These are phyloP conservation scores for Daldinia grandis DNA, from an alignment of 495 filamentous ascomycete genomes.

Conservation along the genomic window DNA sequence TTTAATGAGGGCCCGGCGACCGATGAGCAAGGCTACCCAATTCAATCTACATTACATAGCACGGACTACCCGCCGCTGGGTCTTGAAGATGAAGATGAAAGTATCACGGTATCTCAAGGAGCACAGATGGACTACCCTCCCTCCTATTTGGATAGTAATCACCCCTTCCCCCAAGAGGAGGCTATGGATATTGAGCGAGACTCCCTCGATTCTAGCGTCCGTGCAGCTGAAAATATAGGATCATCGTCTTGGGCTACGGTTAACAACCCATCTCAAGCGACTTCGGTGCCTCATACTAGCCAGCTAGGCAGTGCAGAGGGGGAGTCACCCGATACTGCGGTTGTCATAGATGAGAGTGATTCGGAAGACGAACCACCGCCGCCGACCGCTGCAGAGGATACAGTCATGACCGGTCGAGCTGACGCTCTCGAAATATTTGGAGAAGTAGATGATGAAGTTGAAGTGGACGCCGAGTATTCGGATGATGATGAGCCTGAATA, in stretches of 20 bases:
- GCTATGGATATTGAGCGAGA: constrained; percentile 17
- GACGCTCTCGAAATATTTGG: constrained; percentile 41
- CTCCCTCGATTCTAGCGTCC: background rate
- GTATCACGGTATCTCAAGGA: background rate
- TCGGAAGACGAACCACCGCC: constrained; percentile 33
- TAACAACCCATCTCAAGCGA: constrained; percentile 32
- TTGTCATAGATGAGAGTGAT: constrained; percentile 42
- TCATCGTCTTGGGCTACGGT: constrained; percentile 31
- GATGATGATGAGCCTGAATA: constrained; percentile 54
- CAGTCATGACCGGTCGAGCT: constrained; percentile 26
- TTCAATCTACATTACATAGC: constrained; percentile 1
- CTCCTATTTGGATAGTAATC: constrained; percentile 26
- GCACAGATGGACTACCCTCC: constrained; percentile 23
- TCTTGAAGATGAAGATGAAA: constrained; percentile 23
- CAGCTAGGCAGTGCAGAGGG: constrained; percentile 33
- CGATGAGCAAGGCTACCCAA: constrained; percentile 22
- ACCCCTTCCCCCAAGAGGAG: constrained; percentile 16
- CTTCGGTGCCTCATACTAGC: constrained; percentile 19
- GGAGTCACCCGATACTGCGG: constrained; percentile 36
- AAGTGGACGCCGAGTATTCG: constrained; percentile 40
- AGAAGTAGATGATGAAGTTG: constrained; percentile 41
- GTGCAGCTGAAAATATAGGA: background rate
- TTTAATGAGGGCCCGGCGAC: background rate
- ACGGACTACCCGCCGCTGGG: constrained; percentile 35
- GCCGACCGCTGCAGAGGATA: constrained; percentile 31